A percentile compares a stretch with the other conserved stretches of the same genome.
Conservation (phyloP, 805 yeast species). For the Wickerhamiella parazyma region DNA sequence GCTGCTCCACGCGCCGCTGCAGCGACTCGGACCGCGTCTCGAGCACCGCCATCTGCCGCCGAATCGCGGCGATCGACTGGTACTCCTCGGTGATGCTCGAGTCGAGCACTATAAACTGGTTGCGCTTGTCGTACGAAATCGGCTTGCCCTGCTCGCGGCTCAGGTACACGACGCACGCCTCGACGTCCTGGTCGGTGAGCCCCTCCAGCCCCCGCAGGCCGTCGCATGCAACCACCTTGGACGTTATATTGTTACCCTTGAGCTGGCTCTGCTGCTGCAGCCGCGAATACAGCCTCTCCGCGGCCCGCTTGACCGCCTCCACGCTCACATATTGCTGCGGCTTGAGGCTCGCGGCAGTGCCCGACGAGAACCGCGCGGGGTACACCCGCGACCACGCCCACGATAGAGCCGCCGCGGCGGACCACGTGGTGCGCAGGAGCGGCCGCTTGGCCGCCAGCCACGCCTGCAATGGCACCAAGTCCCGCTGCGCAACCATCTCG, state of each 20-base stretch:
- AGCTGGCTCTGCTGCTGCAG: conserved; percentile 8
- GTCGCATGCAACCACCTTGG: conserved; percentile 3
- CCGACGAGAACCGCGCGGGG: conserved; percentile 18
- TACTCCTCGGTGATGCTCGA: conserved; percentile 16
- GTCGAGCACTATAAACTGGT: conserved; percentile 16
- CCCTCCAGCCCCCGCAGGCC: too few relatives aligned
- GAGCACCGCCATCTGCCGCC: conserved; percentile 9
- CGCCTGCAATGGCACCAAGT: conserved; percentile 18
- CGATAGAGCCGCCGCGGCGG: background rate
- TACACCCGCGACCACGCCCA: conserved; percentile 13
- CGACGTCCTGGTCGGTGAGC: conserved; percentile 18
- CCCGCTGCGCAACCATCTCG: conserved; percentile 19
- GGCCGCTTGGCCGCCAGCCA: conserved; percentile 8
- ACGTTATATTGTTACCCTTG: conserved; percentile 7
- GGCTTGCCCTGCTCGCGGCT: conserved; percentile 15
- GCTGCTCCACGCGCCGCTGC: conserved; percentile 10
- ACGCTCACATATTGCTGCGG: conserved; percentile 20
- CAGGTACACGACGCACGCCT: conserved; percentile 19
- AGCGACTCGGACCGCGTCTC: conserved; percentile 2
- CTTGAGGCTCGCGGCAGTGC: conserved; percentile 18
- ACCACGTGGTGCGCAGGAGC: conserved; percentile 6
- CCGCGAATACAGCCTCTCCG: conserved; percentile 10
- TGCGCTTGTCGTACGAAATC: conserved; percentile 12
- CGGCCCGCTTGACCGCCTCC: conserved; percentile 12
- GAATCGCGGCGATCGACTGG: conserved; percentile 17